A percentile compares a stretch with the other conserved stretches of the same genome.
Evolutionary conservation across 2,329 filamentous ascomycete species (phyloP).

Genomic region (Cyphellophora europaea): DNA sequence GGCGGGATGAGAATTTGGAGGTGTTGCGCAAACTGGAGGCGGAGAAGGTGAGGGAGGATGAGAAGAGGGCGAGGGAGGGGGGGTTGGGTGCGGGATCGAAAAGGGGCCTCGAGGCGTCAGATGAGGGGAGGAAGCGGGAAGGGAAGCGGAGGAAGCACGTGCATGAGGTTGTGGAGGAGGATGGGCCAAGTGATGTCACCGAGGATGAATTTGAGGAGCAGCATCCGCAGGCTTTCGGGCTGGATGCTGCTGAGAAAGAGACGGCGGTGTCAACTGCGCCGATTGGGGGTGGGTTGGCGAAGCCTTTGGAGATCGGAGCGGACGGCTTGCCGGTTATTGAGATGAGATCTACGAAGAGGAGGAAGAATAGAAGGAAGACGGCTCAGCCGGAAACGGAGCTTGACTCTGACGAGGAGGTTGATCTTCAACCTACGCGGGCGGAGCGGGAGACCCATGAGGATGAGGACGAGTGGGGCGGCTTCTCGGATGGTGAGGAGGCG

Average conservation of each 20-base stretch:
- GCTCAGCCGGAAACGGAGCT: slow-evolving; percentile 53
- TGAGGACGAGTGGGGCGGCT: not conserved
- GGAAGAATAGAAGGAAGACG: slow-evolving; percentile 26
- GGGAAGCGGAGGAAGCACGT: slow-evolving; percentile 40
- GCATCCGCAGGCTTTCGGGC: slow-evolving; percentile 26
- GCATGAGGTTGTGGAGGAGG: slow-evolving; percentile 30
- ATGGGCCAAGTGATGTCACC: slow-evolving; percentile 12
- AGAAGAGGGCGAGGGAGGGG: slow-evolving; percentile 5
- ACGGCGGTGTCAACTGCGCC: not conserved
- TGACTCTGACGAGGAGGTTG: too few relatives aligned
- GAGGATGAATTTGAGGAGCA: slow-evolving; percentile 21
- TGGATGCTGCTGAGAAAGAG: slow-evolving; percentile 33
- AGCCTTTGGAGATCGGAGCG: slow-evolving; percentile 71
- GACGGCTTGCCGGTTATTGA: slow-evolving; percentile 67
- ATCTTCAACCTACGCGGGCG: too few relatives aligned
- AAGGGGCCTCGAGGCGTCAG: not conserved
- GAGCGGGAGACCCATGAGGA: too few relatives aligned
- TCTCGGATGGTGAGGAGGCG: not conserved
- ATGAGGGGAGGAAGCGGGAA: not conserved
- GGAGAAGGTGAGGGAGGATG: slow-evolving; percentile 70
- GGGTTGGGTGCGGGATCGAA: slow-evolving; percentile 1
- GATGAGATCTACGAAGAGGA: slow-evolving; percentile 69
- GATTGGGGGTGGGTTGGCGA: slow-evolving; percentile 70
- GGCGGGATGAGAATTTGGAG: slow-evolving; percentile 82
- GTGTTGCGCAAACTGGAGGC: slow-evolving; percentile 77